Evolutionary conservation across 2,329 filamentous ascomycete species (phyloP).

Genomic region (Lasiodiplodia citricola): DNA sequence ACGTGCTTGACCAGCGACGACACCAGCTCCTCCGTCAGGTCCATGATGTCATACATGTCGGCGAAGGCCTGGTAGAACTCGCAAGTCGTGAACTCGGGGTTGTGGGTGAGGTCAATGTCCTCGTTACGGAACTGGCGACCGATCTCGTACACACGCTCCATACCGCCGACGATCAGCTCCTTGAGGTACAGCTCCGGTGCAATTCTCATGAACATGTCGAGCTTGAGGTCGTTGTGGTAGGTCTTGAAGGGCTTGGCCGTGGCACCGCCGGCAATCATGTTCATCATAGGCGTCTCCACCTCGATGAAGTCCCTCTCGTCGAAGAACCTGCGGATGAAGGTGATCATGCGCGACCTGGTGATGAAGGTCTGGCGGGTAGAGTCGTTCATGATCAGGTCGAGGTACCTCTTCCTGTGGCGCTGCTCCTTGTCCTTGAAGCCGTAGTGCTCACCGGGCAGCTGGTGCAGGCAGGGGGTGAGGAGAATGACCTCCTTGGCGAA

Average conservation of each 20-base stretch:
- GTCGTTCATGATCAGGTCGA: constrained; percentile 98
- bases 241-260: constrained; percentile 95
- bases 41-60: constrained; percentile 81
- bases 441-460: constrained; percentile 87
- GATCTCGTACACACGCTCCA: constrained; percentile 94
- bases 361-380: constrained; percentile 81
- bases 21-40: constrained; percentile 90
- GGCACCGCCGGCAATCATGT: constrained; percentile 91
- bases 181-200: constrained; percentile 97
- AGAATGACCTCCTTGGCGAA: constrained; percentile 87
- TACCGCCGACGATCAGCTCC: constrained; percentile 91
- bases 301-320: constrained; percentile 88
- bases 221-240: constrained; percentile 93
- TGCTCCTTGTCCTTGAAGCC: constrained; percentile 96
- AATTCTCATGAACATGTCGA: constrained; percentile 93
- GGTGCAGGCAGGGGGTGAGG: constrained; percentile 88
- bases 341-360: constrained; percentile 84
- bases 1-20: constrained; percentile 87
- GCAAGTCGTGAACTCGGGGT: constrained; percentile 96
- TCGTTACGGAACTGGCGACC: constrained; percentile 97
- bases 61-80: constrained; percentile 93
- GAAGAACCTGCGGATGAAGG: constrained; percentile 87
- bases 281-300: constrained; percentile 98
- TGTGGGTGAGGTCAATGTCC: constrained; percentile 90
- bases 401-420: constrained; percentile 88